Percentiles rank a stretch among this genome's conserved stretches.
Evolutionary conservation across 495 filamentous ascomycete genomes (phyloP).

Genomic region (Hamigera avellanea): DNA sequence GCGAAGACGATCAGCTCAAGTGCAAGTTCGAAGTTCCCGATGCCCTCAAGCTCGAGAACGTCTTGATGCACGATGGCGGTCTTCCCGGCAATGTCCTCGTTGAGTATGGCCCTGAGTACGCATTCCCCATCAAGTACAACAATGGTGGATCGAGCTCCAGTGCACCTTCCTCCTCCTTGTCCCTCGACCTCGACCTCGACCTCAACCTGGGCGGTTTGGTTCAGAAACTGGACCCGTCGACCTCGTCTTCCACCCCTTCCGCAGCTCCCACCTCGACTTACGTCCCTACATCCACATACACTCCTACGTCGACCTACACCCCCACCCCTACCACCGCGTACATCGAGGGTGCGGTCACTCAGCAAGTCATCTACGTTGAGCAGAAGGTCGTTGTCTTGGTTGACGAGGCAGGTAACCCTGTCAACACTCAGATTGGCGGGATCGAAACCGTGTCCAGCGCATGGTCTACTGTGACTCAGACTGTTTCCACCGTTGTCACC

Average conservation of each 20-base stretch:
- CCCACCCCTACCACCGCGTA: constrained; percentile 15
- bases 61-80: constrained; percentile 21
- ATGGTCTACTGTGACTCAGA: constrained; percentile 7
- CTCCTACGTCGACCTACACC: constrained; percentile 6
- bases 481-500: constrained; percentile 15
- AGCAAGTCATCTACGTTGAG: constrained; percentile 26
- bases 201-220: background rate
- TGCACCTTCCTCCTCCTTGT: constrained; percentile 2
- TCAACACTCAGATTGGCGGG: constrained; percentile 14
- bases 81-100: constrained; percentile 44
- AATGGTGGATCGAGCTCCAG: constrained; percentile 1
- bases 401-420: constrained; percentile 14
- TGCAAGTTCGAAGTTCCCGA: constrained; percentile 38
- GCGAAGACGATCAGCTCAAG: constrained; percentile 21
- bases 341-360: constrained; percentile 13
- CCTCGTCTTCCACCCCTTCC: constrained; percentile 4
- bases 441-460: constrained; percentile 12
- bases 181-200: background rate
- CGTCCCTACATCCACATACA: too few relatives aligned
- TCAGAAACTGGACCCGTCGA: constrained; percentile 1
- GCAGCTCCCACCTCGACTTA: constrained; percentile 2
- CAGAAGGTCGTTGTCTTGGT: constrained; percentile 25
- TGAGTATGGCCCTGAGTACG: constrained; percentile 39
- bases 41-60: constrained; percentile 25
- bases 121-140: constrained; percentile 17